A percentile compares a stretch with the other conserved stretches of the same genome.
Evolutionary conservation across 139 green algal species (phyloP).

Genomic region (Tetradesmus obliquus): DNA sequence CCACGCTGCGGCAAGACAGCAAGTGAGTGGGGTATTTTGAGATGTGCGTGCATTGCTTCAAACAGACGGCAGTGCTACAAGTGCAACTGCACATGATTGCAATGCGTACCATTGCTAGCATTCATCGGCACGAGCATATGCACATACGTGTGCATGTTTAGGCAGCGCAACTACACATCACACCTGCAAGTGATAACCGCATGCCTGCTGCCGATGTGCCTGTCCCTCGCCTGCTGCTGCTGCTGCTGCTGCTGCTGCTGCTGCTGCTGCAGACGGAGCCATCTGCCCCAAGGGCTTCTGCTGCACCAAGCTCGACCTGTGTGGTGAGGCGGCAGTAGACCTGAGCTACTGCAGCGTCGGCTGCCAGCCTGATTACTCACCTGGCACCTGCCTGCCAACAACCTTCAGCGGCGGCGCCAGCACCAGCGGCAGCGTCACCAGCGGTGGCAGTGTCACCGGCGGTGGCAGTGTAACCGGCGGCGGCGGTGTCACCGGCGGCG

Average conservation of each 20-base stretch:
- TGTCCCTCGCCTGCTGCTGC: not conserved
- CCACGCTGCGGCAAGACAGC: slow-evolving; percentile 13
- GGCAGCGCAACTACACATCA: not conserved
- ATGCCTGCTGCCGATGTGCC: not conserved
- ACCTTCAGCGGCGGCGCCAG: not conserved
- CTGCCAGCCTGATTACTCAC: slow-evolving; percentile 17
- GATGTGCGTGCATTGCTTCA: not conserved
- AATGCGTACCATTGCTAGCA: too few species aligned
- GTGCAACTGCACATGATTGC: not conserved
- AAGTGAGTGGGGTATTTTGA: not conserved
- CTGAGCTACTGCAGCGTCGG: slow-evolving; percentile 39
- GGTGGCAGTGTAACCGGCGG: too few species aligned
- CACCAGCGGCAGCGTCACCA: not conserved
- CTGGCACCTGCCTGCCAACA: slow-evolving; percentile 15
- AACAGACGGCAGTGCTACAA: not conserved
- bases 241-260: not conserved
- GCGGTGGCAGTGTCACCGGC: not conserved
- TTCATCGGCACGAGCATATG: not conserved
- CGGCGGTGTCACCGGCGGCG: not conserved
- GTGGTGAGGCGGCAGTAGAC: slow-evolving; percentile 26
- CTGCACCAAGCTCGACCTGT: slow-evolving; percentile 28
- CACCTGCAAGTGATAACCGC: not conserved
- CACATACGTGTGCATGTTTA: not conserved
- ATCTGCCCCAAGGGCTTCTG: slow-evolving; percentile 21
- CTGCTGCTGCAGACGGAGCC: not conserved